Conservation (phyloP, 768 basidiomycete species). For the Rhodotorula babjevae region DNA sequence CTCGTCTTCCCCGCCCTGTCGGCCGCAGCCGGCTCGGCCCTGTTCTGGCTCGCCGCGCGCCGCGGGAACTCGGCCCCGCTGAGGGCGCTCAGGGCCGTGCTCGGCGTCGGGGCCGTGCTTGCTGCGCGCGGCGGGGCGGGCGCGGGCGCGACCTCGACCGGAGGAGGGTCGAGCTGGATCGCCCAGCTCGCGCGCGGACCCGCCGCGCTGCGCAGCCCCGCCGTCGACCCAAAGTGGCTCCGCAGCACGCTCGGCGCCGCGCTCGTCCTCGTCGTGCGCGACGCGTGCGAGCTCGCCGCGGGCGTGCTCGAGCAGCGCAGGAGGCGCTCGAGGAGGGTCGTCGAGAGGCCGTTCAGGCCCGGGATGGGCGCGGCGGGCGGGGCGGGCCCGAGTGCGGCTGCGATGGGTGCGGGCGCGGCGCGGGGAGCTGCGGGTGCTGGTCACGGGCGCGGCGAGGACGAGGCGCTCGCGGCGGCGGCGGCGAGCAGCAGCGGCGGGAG, state of each 20-base stretch:
- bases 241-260: conserved; percentile 42
- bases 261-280: conserved; percentile 32
- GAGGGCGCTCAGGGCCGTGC: conserved; percentile 2
- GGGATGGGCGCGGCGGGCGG: background rate
- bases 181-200: background rate
- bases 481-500: background rate
- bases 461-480: too few species aligned
- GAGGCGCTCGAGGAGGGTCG: conserved; percentile 19
- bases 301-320: conserved; percentile 21
- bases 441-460: too few species aligned
- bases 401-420: background rate
- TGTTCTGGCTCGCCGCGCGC: conserved; percentile 33
- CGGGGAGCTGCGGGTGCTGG: too few species aligned
- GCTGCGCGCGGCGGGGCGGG: background rate
- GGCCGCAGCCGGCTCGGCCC: conserved; percentile 26
- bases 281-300: conserved; percentile 9
- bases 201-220: too few species aligned
- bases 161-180: background rate
- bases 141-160: too few species aligned
- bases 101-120: conserved; percentile 28
- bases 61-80: background rate
- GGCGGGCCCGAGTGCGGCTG: background rate
- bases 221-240: conserved; percentile 44
- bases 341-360: conserved; percentile 20
- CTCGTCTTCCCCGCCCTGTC: conserved; percentile 38